phyloP scores from a whole-genome alignment of 2,329 filamentous ascomycete genomes.

The Pyrenochaeta sp. region DNA sequence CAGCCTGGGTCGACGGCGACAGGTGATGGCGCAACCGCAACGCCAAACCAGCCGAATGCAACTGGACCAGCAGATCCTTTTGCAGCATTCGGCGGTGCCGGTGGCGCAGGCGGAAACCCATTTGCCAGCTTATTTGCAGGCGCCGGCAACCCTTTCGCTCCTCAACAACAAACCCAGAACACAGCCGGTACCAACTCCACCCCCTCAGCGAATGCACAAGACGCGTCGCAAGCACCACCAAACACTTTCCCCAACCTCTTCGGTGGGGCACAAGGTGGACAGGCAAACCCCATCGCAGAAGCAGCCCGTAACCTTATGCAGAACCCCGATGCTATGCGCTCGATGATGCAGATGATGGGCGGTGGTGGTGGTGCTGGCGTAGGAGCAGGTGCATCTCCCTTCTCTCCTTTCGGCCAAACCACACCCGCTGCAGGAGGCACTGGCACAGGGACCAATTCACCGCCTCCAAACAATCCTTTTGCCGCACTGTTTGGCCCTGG shows the following conservation, averaged over 20 bases:
- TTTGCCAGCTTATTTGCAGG: conserved; percentile 66
- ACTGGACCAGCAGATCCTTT: conserved; percentile 56
- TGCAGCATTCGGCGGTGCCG: conserved; percentile 50
- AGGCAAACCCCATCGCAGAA: conserved; percentile 59
- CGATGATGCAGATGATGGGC: conserved; percentile 63
- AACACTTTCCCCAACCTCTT: conserved; percentile 62
- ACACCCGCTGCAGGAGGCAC: conserved; percentile 44
- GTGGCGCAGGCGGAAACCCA: conserved; percentile 57
- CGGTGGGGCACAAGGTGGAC: conserved; percentile 40
- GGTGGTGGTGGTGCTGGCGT: conserved; percentile 47
- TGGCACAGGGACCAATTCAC: conserved; percentile 27
- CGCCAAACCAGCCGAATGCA: conserved; percentile 46
- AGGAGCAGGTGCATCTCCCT: conserved; percentile 44
- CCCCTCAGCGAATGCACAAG: conserved; percentile 26
- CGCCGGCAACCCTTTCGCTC: conserved; percentile 45
- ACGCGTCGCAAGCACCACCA: conserved; percentile 31
- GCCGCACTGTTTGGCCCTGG: conserved; percentile 56
- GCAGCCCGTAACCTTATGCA: conserved; percentile 57
- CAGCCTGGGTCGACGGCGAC: conserved; percentile 31
- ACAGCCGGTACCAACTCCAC: conserved; percentile 29
- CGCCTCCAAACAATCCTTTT: conserved; percentile 46
- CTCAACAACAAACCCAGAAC: conserved; percentile 31
- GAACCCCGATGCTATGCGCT: conserved; percentile 35
- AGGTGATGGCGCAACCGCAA: conserved; percentile 45
- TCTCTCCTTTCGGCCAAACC: conserved; percentile 55